A percentile compares a stretch with the other conserved stretches of the same genome.
These are phyloP conservation scores for Umbilicus rupestris DNA, from an alignment of 164 flowering plant genomes.

Conservation along the genomic window DNA sequence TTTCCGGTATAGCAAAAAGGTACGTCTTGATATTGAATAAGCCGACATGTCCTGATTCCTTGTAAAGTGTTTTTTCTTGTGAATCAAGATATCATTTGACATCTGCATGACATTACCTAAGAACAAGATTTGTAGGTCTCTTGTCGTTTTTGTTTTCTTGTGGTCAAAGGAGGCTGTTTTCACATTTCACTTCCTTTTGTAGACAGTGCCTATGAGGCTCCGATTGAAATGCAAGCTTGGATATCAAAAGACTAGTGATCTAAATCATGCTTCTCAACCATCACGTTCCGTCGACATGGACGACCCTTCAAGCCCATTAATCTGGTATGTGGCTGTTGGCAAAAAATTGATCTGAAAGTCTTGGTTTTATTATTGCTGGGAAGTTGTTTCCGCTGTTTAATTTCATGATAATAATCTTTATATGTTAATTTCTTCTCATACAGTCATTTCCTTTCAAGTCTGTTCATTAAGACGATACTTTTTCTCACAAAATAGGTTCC, in stretches of 20 bases:
- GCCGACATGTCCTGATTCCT: neutral
- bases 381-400: neutral
- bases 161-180: neutral
- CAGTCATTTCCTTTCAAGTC: neutral
- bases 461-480: neutral
- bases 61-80: neutral
- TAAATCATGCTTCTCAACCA: conserved; percentile 19
- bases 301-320: conserved; percentile 20
- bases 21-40: conserved; percentile 12
- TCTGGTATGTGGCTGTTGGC: conserved; percentile 18
- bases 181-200: conserved; percentile 15
- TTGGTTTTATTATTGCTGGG: neutral
- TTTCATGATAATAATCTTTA: neutral
- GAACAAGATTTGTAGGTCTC: neutral
- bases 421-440: neutral
- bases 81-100: neutral
- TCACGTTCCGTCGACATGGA: conserved; percentile 10
- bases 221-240: conserved; percentile 39
- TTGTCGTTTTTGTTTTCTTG: neutral
- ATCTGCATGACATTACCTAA: neutral
- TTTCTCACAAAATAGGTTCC: conserved; percentile 49
- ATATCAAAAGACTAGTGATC: conserved; percentile 18
- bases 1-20: conserved; percentile 72
- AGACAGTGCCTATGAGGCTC: conserved; percentile 62
- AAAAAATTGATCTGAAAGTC: neutral